Evolutionary conservation across 2,329 filamentous ascomycete genomes (phyloP).

Genomic region (Diaporthe sp.): DNA sequence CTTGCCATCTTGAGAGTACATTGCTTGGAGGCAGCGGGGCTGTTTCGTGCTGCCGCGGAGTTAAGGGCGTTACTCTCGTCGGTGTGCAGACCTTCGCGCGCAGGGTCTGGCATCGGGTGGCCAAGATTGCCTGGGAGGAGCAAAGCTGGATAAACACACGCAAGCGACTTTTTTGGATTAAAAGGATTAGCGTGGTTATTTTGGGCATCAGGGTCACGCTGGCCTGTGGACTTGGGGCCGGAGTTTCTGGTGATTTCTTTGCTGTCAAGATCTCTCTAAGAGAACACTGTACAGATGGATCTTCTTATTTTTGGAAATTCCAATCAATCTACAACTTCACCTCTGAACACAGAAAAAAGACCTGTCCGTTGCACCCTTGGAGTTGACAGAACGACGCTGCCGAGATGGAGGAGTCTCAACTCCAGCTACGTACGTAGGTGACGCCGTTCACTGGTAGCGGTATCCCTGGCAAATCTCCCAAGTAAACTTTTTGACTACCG

Average conservation of each 20-base stretch:
- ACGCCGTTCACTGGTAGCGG: neutral
- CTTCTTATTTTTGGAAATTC: neutral
- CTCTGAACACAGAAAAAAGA: neutral
- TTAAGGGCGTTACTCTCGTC: neutral
- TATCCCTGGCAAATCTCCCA: neutral
- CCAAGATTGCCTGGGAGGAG: conserved; percentile 7
- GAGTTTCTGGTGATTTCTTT: conserved; percentile 14
- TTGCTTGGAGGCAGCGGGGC: neutral
- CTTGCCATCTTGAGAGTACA: neutral
- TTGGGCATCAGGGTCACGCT: conserved; percentile 32
- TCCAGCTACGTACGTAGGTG: neutral
- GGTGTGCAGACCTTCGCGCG: neutral
- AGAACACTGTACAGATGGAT: conserved; percentile 15
- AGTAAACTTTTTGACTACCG: neutral
- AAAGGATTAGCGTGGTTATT: conserved; percentile 33
- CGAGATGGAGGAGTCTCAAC: neutral
- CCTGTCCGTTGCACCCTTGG: too few species aligned
- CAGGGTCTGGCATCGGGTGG: neutral
- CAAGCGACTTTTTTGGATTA: conserved; percentile 26
- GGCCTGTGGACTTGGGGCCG: conserved; percentile 24
- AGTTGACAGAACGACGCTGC: neutral
- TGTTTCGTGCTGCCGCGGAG: conserved; percentile 4
- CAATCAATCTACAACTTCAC: conserved; percentile 14
- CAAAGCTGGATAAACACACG: conserved; percentile 7
- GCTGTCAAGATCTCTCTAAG: conserved; percentile 13